Conservation (phyloP, 306 rosid species). For the Castanea crenata region DNA sequence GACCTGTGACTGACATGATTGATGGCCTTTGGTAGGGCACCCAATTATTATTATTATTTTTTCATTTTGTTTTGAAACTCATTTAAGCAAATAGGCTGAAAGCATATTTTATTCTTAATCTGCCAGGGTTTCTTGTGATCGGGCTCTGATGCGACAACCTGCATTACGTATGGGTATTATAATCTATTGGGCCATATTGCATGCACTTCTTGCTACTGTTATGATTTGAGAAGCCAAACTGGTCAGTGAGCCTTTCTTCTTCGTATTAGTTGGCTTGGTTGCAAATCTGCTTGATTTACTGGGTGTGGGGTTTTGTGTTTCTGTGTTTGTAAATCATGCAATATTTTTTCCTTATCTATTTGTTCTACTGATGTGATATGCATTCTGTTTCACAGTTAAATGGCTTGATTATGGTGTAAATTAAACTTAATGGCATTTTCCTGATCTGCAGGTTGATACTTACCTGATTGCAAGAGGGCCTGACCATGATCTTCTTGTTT, state of each 20-base stretch:
- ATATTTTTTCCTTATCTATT: neutral
- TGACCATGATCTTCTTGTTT: neutral
- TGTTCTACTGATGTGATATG: neutral
- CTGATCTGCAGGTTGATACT: conserved; percentile 29
- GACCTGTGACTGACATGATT: conserved; percentile 80
- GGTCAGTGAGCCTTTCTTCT: conserved; percentile 29
- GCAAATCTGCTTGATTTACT: neutral
- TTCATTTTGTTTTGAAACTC: conserved; percentile 2
- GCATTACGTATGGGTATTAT: conserved; percentile 79
- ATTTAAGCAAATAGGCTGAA: conserved; percentile 14
- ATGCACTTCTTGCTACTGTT: conserved; percentile 73
- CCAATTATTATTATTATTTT: conserved; percentile 9
- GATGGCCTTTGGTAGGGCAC: conserved; percentile 88
- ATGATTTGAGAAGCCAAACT: conserved; percentile 54
- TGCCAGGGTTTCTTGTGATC: conserved; percentile 93
- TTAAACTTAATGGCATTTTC: conserved; percentile 6
- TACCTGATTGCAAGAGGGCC: conserved; percentile 13
- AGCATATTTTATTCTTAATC: conserved; percentile 16
- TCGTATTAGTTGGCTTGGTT: conserved; percentile 11
- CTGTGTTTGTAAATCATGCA: neutral
- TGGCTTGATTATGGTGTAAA: neutral
- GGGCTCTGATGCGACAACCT: conserved; percentile 92
- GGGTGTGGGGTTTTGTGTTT: neutral
- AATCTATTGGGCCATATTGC: conserved; percentile 84
- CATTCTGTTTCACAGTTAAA: neutral